Base-by-base conservation (phyloP, 1,139 yeast genomes). In the Suhomyces chickasaworum region DNA sequence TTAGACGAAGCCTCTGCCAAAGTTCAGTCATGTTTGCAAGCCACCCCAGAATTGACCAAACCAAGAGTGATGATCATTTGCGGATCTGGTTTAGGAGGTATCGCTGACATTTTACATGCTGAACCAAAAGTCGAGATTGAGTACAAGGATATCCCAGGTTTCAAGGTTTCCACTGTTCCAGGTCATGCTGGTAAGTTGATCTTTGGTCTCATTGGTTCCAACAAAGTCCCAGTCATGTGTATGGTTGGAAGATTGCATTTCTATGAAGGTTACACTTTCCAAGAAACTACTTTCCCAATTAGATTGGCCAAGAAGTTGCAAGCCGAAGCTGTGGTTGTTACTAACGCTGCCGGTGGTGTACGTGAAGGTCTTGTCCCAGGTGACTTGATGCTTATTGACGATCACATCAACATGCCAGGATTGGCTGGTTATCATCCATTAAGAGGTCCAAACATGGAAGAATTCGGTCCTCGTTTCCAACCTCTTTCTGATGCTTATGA, bases 321-420 rank as follows among this genome's bases (percentile, higher is more conserved):
- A 0, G 81, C 85, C 31, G 65, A 73, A 36, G 73, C 75, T 4
- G 71, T 91, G 37, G 73, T 93, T 27, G 96, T 84, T 3, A 93
- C 98, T 20, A 93, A 93, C 65, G 98, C 98, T 1, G 96, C 97
- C 2, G 99, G 98, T 30, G 97, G 97, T 1, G 66, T 86, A 36
- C 86, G 89, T 59, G 66, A 78, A 2, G 60, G 60, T 1, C 91
- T 69, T 64, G 75, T 75, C 45, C 89, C 93, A 1, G 97, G 98
- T 20, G 98, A 93, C 61, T 71, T 93, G 56, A 91, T 93, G 97
- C 76, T 93, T 44, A 79, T 93, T 50, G 79, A 80, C 55, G 98
- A 90, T 62, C 99, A 93, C 64, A 78, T 93, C 58, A 90, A 90
- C 63, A 64, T 91, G 50, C 96, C 97, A 0, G 98, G 99, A 0